These are phyloP conservation scores for Helianthus tuberosus DNA, from an alignment of 129 eudicot genomes.

Conservation along the genomic window DNA sequence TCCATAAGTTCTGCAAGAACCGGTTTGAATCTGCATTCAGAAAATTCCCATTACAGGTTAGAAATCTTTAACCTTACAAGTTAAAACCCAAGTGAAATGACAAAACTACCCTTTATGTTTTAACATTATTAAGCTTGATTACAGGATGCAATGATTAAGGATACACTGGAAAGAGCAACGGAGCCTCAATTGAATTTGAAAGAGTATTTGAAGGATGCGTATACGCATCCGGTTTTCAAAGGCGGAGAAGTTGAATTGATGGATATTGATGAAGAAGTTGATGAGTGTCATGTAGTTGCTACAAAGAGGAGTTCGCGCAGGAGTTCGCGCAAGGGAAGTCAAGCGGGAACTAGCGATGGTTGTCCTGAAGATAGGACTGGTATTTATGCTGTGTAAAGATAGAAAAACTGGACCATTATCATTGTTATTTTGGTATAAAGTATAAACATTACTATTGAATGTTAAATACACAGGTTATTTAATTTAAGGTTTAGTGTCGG, in stretches of 20 bases:
- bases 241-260: slow-evolving; percentile 43
- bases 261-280: slow-evolving; percentile 57
- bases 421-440: slow-evolving; percentile 23
- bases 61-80: slow-evolving; percentile 17
- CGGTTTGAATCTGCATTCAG: slow-evolving; percentile 82
- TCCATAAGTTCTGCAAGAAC: slow-evolving; percentile 77
- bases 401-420: not conserved
- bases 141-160: slow-evolving; percentile 95
- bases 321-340: slow-evolving; percentile 49
- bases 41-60: slow-evolving; percentile 85
- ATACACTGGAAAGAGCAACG: slow-evolving; percentile 82
- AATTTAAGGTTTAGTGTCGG: not conserved
- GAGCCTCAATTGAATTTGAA: slow-evolving; percentile 77
- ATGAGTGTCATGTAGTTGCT: slow-evolving; percentile 56
- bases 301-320: slow-evolving; percentile 76
- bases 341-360: slow-evolving; percentile 33
- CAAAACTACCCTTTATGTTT: slow-evolving; percentile 13
- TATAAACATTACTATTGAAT: slow-evolving; percentile 1
- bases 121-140: slow-evolving; percentile 45
- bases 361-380: slow-evolving; percentile 40
- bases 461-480: not conserved
- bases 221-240: slow-evolving; percentile 80
- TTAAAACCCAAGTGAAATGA: not conserved
- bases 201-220: slow-evolving; percentile 74
- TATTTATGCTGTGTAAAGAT: slow-evolving; percentile 28